Conservation (phyloP, 2,329 filamentous ascomycete species). For the Penicillium decumbens region DNA sequence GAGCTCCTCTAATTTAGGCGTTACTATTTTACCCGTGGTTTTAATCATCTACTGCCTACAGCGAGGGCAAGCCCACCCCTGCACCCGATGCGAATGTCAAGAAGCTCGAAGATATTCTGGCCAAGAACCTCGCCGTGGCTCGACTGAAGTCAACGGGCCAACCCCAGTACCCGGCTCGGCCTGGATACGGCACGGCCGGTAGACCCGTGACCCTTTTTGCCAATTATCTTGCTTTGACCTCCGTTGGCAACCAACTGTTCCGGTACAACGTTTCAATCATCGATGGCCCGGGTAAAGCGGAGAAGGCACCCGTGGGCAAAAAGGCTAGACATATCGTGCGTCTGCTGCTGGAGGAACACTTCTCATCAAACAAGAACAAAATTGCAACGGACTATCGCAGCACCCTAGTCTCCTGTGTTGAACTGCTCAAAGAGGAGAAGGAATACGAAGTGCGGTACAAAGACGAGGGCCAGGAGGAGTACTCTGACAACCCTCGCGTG, state of each 20-base stretch:
- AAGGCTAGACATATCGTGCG: slow-evolving; percentile 49
- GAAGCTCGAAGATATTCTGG: slow-evolving; percentile 28
- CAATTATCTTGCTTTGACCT: slow-evolving; percentile 39
- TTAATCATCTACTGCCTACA: slow-evolving; percentile 5
- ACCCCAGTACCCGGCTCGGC: slow-evolving; percentile 32
- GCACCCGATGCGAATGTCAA: slow-evolving; percentile 22
- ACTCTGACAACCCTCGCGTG: slow-evolving; percentile 28
- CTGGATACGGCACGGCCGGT: slow-evolving; percentile 37
- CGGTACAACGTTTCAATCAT: slow-evolving; percentile 41
- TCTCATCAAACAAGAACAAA: slow-evolving; percentile 19
- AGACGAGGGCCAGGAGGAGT: slow-evolving; percentile 34
- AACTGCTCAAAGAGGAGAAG: slow-evolving; percentile 23
- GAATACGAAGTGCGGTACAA: slow-evolving; percentile 33
- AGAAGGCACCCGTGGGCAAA: slow-evolving; percentile 29
- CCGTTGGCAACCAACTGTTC: slow-evolving; percentile 36
- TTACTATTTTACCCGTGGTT: background rate
- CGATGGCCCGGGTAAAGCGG: background rate
- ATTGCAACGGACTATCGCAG: slow-evolving; percentile 42
- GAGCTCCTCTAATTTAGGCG: slow-evolving; percentile 9
- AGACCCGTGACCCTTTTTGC: slow-evolving; percentile 32
- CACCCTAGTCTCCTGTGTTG: slow-evolving; percentile 33
- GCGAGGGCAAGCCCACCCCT: slow-evolving; percentile 20
- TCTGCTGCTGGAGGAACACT: slow-evolving; percentile 41
- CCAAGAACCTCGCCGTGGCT: slow-evolving; percentile 22
- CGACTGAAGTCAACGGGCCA: slow-evolving; percentile 13